Evolutionary conservation across 257 asterid genomes (phyloP).

Genomic region (Nicotiana tabacum): DNA sequence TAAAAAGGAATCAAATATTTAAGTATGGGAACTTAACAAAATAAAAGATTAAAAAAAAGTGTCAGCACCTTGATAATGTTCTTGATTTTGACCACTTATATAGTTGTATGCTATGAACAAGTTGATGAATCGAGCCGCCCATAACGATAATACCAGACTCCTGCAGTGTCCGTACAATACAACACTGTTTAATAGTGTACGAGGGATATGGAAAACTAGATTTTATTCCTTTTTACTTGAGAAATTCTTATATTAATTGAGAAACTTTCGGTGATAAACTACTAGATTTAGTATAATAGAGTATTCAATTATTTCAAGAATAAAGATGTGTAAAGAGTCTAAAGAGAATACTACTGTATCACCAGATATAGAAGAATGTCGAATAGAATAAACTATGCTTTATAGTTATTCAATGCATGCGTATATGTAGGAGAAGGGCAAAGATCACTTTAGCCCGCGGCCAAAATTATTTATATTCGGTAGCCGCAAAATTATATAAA

Average conservation of each 20-base stretch:
- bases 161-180: slow-evolving; percentile 11
- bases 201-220: neutral
- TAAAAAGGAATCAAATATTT: neutral
- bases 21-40: neutral
- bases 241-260: slow-evolving; percentile 11
- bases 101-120: slow-evolving; percentile 25
- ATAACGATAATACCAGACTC: neutral
- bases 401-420: neutral
- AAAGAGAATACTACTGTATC: neutral
- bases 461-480: too few relatives aligned
- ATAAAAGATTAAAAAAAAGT: slow-evolving; percentile 18
- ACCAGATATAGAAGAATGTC: neutral
- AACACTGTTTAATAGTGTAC: too few relatives aligned
- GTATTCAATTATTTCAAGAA: slow-evolving; percentile 14
- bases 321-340: neutral
- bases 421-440: neutral
- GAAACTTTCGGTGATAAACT: slow-evolving; percentile 14
- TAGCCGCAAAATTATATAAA: too few relatives aligned
- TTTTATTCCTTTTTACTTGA: slow-evolving; percentile 29
- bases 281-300: slow-evolving; percentile 10
- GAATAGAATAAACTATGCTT: neutral
- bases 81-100: slow-evolving; percentile 31
- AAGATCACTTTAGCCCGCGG: too few relatives aligned
- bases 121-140: slow-evolving; percentile 23
- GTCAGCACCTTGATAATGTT: slow-evolving; percentile 20